Percentiles rank a stretch among this genome's conserved stretches.
Conservation (phyloP, 371 early-diverging fungal species). For the Umbelopsis sp. region DNA sequence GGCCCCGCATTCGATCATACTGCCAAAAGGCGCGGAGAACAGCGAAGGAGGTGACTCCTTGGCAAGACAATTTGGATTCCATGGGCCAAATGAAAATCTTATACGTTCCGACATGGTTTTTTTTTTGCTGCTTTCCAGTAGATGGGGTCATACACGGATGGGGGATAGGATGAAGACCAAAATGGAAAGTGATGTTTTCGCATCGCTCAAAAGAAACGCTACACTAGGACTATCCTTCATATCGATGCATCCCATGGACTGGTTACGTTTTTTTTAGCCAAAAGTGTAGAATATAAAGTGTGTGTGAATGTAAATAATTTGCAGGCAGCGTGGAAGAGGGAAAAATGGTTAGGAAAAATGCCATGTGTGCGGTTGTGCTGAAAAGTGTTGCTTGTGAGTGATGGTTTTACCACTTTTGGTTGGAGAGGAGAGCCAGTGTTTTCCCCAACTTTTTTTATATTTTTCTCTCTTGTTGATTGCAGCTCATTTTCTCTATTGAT, state of each 20-base stretch:
- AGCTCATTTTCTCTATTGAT: neutral
- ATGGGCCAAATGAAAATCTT: constrained; percentile 4
- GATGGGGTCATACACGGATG: no score
- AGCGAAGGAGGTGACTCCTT: neutral
- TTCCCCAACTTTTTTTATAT: neutral
- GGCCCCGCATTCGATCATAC: neutral
- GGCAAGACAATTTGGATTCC: neutral
- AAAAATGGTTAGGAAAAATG: neutral
- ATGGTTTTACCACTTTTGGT: constrained; percentile 16
- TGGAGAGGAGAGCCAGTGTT: neutral
- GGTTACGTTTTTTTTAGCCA: no score
- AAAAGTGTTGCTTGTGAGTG: neutral
- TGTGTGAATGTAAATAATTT: no score
- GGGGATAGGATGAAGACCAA: neutral
- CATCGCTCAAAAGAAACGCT: no score
- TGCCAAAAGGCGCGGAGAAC: neutral
- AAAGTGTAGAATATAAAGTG: no score
- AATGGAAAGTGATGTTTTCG: neutral
- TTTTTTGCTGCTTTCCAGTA: no score
- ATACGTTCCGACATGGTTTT: neutral
- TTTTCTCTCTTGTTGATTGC: neutral
- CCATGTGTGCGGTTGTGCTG: neutral
- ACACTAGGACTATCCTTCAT: no score
- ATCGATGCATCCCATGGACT: no score
- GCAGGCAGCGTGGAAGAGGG: neutral